A percentile compares a stretch with the other conserved stretches of the same genome.
Evolutionary conservation across 495 filamentous ascomycete genomes (phyloP).

Genomic region (Hypoxylon intermedium): DNA sequence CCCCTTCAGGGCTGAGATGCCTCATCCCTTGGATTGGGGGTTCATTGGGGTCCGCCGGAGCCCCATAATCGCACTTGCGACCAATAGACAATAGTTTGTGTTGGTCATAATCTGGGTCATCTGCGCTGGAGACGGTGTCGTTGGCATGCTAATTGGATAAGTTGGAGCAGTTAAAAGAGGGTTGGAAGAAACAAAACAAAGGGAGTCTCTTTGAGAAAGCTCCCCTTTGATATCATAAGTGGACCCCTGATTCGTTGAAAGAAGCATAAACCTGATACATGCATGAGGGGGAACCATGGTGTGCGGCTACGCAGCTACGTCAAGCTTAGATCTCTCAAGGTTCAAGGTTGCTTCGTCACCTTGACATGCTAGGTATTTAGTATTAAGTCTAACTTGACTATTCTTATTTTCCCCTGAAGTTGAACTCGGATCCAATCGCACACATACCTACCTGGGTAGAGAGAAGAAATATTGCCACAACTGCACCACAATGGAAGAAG

Average conservation of each 20-base stretch:
- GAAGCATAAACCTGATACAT: too few relatives aligned
- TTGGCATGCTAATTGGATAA: background rate
- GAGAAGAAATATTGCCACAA: background rate
- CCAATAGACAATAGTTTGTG: conserved; percentile 26
- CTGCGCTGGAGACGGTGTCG: conserved; percentile 10
- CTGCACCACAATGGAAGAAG: conserved; percentile 27
- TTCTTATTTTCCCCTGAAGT: too few relatives aligned
- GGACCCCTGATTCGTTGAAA: too few relatives aligned
- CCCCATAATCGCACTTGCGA: background rate
- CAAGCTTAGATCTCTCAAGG: too few relatives aligned
- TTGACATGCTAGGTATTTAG: too few relatives aligned
- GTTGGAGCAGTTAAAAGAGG: background rate
- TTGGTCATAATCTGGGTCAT: conserved; percentile 29
- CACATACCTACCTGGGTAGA: background rate
- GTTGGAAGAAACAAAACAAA: conserved; percentile 1
- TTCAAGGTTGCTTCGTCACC: too few relatives aligned
- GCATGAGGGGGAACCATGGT: too few relatives aligned
- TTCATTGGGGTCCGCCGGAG: too few relatives aligned
- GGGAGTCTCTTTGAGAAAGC: too few relatives aligned
- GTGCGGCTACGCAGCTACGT: too few relatives aligned
- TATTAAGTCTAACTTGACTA: too few relatives aligned
- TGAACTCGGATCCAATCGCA: conserved; percentile 1
- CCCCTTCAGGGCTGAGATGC: conserved; percentile 28
- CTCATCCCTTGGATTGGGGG: conserved; percentile 6
- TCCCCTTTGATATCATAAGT: background rate